Evolutionary conservation across 106 monocot genomes (phyloP).

Genomic region (Dendrobium officinale): DNA sequence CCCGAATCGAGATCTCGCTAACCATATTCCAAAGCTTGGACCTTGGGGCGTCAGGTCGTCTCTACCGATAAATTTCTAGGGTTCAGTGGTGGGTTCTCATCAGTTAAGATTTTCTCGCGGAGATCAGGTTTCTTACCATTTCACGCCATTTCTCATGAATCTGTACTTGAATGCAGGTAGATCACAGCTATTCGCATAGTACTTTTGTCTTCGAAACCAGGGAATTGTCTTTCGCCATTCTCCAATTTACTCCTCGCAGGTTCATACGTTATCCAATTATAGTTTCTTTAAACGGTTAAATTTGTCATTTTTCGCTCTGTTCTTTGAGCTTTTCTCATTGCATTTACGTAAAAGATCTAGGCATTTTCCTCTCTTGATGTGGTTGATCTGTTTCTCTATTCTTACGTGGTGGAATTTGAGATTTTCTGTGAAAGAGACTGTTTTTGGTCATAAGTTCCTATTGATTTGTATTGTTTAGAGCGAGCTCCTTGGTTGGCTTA

Average conservation of each 20-base stretch:
- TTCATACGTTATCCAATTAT: neutral
- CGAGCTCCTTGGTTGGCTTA: too few species aligned
- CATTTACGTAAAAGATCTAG: neutral
- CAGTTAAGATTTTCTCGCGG: neutral
- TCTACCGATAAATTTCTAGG: neutral
- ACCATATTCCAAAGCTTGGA: neutral
- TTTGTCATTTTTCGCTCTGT: neutral
- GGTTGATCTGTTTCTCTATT: neutral
- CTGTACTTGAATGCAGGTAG: conserved; percentile 1
- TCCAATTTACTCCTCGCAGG: neutral
- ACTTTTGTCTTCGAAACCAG: neutral
- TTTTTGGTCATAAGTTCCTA: neutral
- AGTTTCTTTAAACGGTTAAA: neutral
- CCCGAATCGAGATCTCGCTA: neutral
- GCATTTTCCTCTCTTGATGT: neutral
- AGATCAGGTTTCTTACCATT: neutral
- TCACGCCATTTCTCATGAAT: neutral
- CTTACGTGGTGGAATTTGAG: neutral
- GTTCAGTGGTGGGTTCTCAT: neutral
- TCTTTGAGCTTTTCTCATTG: neutral
- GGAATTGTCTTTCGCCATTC: neutral
- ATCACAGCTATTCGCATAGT: neutral
- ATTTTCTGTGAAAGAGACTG: neutral
- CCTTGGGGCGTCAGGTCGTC: neutral
- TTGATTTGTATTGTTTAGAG: too few species aligned